Evolutionary conservation across 768 basidiomycete genomes (phyloP), one percentile per base, ranked within the genome.

Genomic region (Hirschioporus abietinus): DNA sequence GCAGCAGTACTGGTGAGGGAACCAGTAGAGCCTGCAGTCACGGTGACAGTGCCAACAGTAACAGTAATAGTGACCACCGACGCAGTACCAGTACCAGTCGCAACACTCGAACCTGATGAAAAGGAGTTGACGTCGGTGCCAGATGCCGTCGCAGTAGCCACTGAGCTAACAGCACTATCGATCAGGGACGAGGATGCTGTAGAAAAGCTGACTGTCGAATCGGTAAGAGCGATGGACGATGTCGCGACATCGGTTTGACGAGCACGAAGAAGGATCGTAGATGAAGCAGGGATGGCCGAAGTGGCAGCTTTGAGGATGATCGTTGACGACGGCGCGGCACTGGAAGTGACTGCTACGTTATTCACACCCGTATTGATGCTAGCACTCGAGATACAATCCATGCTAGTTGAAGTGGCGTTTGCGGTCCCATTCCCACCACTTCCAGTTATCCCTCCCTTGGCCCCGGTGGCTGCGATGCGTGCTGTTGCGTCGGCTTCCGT

Each of bases 391-490:
- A 15, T 10, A 20, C 42, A 52, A 20, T 52, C 42, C 42, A 52
- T 52, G 20, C 20, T 15, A 52, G 42, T 15, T 15, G 42, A 52
- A 15, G 42, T 52, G 12, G 42, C 4, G 4, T 52, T 15, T 20
- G 42, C 12, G 15, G 42, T 52, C 12, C 60, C 30, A 61, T 34
- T 61, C 15, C 60, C 30, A 34, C 60, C 60, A 23, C 60, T 61
- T 15, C 82, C 80, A 30, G 79, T 79, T 60, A 83, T 66, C 7
- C 82, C 84, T 60, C 83, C 82, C 7, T 73, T 67, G 12, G 80
- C 84, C 59, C 84, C 83, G 42, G 81, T 79, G 27, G 72, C 75
- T 12, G 71, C 66, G 67, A 86, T 81, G 17, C 81, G 78, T 6
- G 74, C 71, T n/a, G 70, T 26, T 17, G 82, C 81, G 72, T 86